Evolutionary conservation across 768 basidiomycete species (phyloP).

Genomic region (Fibroporia radiculosa): DNA sequence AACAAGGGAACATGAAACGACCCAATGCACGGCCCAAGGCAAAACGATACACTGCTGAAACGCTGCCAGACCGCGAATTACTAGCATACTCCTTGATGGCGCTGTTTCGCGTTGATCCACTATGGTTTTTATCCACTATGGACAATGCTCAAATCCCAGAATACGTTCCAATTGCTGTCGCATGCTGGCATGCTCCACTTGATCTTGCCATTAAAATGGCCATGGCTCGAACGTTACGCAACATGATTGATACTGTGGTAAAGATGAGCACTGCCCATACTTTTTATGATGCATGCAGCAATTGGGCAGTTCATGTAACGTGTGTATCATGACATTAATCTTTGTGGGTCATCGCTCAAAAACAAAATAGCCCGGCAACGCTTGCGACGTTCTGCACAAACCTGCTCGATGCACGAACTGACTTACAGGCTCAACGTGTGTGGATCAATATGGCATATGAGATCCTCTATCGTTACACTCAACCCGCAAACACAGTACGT

Average conservation of each 20-base stretch:
- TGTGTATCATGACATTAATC: neutral
- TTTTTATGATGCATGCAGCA: conserved; percentile 27
- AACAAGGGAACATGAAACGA: conserved; percentile 46
- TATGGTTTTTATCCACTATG: conserved; percentile 46
- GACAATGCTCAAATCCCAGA: conserved; percentile 31
- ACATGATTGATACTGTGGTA: conserved; percentile 37
- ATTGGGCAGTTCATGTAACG: conserved; percentile 21
- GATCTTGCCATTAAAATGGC: conserved; percentile 64
- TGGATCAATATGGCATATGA: conserved; percentile 63
- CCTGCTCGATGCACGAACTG: conserved; percentile 50
- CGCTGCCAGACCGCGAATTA: conserved; percentile 60
- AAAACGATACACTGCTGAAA: conserved; percentile 48
- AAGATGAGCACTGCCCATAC: conserved; percentile 33
- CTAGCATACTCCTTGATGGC: conserved; percentile 63
- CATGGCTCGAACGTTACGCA: conserved; percentile 41
- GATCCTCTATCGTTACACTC: conserved; percentile 47
- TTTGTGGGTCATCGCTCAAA: neutral
- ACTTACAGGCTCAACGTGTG: conserved; percentile 55
- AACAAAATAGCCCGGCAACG: conserved; percentile 24
- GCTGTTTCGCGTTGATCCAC: conserved; percentile 52
- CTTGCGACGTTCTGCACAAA: conserved; percentile 46
- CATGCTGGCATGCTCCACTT: conserved; percentile 54
- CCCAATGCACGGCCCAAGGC: conserved; percentile 51
- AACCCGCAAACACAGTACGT: conserved; percentile 25
- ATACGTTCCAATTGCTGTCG: conserved; percentile 41